Conservation (phyloP, 495 filamentous ascomycete species). For the Entonaema liquescens region DNA sequence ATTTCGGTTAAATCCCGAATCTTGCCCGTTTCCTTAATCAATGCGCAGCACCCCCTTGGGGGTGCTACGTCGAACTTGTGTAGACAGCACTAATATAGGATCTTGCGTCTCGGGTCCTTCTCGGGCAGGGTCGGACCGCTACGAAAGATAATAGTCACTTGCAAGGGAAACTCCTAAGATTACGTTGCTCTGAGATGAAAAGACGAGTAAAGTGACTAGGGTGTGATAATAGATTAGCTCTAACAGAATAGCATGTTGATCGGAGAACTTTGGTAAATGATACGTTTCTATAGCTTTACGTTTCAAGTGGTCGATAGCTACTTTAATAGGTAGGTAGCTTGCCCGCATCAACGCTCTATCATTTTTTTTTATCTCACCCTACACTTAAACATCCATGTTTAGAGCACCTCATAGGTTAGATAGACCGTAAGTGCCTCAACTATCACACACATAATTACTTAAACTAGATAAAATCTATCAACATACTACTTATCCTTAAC, state of each 20-base stretch:
- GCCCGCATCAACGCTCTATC: background rate
- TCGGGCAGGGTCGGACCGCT: background rate
- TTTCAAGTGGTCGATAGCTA: background rate
- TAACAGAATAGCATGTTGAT: background rate
- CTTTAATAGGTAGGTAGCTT: background rate
- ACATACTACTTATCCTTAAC: background rate
- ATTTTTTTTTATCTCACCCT: background rate
- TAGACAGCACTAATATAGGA: too few species aligned
- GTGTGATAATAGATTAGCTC: background rate
- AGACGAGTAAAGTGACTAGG: background rate
- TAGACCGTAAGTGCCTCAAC: background rate
- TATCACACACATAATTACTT: too few species aligned
- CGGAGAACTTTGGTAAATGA: background rate
- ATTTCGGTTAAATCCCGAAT: too few species aligned
- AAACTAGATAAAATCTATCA: background rate
- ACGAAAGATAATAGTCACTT: background rate
- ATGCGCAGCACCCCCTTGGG: too few species aligned
- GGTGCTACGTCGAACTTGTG: too few species aligned
- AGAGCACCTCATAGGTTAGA: background rate
- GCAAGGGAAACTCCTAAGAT: background rate
- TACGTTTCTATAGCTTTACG: background rate
- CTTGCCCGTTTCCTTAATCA: too few species aligned
- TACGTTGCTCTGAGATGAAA: background rate
- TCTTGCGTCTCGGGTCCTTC: background rate
- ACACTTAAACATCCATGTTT: background rate